Conservation (phyloP, 495 filamentous ascomycete genomes). For the Penicillium waksmanii region DNA sequence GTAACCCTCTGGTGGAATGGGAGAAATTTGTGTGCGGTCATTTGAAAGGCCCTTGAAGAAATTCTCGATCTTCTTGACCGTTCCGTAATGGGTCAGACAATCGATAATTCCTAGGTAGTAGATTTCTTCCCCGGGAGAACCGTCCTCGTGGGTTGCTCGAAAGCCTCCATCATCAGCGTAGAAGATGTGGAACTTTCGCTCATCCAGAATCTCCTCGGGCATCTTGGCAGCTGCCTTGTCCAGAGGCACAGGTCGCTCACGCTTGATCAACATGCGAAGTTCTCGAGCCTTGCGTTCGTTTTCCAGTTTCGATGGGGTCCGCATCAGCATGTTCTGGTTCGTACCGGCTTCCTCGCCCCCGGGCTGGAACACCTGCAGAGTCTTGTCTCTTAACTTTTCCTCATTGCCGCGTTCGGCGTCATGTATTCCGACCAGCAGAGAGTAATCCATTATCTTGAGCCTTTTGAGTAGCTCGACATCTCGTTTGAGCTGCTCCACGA, state of each 20-base stretch:
- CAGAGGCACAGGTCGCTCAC: conserved; percentile 88
- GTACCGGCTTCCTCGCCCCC: conserved; percentile 69
- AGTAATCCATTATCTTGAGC: conserved; percentile 98
- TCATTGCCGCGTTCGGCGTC: conserved; percentile 88
- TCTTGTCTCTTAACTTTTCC: conserved; percentile 94
- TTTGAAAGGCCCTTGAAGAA: conserved; percentile 90
- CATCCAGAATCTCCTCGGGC: conserved; percentile 81
- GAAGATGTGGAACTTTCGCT: conserved; percentile 72
- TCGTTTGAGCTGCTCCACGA: conserved; percentile 83
- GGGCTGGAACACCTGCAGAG: conserved; percentile 92
- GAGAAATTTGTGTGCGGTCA: conserved; percentile 83
- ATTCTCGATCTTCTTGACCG: conserved; percentile 85
- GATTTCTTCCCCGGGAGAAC: conserved; percentile 82
- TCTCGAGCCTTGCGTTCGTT: conserved; percentile 90
- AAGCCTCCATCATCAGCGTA: conserved; percentile 95
- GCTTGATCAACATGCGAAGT: conserved; percentile 86
- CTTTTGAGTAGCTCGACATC: conserved; percentile 85
- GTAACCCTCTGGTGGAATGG: conserved; percentile 88
- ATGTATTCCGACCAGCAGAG: conserved; percentile 91
- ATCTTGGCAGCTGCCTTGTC: conserved; percentile 81
- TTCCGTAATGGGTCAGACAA: conserved; percentile 91
- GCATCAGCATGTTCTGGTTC: conserved; percentile 68
- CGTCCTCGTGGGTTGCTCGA: conserved; percentile 89
- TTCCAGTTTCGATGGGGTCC: conserved; percentile 94
- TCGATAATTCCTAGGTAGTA: conserved; percentile 99